Conservation (phyloP, 441 rosid genomes). For the Hura crepitans region DNA sequence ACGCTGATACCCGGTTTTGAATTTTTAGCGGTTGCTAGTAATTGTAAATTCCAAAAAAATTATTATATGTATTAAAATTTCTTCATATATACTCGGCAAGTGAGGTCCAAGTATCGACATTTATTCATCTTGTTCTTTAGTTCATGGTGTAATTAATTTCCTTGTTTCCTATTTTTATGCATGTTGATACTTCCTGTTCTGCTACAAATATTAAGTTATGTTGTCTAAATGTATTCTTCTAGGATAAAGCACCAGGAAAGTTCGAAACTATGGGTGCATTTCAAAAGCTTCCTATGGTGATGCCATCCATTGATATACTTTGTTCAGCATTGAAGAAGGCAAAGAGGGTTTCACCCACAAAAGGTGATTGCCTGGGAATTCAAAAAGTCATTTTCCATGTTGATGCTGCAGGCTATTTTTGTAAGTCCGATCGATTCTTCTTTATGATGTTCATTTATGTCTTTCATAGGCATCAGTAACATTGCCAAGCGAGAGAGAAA, state of each 20-base stretch:
- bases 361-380: conserved; percentile 42
- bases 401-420: neutral
- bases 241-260: conserved; percentile 34
- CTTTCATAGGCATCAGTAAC: conserved; percentile 67
- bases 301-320: conserved; percentile 81
- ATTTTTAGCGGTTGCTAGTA: neutral
- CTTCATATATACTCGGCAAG: neutral
- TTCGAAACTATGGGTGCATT: conserved; percentile 72
- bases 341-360: conserved; percentile 64
- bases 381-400: neutral
- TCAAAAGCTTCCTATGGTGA: conserved; percentile 92
- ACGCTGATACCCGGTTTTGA: neutral
- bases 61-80: neutral
- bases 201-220: neutral
- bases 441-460: neutral
- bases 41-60: neutral
- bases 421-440: neutral
- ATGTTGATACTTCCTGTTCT: neutral
- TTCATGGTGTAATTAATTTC: neutral
- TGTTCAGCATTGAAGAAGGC: conserved; percentile 73
- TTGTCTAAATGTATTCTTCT: conserved; percentile 18
- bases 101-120: neutral
- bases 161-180: neutral
- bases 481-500: conserved; percentile 90
- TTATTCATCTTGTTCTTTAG: neutral